These are phyloP conservation scores for Kwoniella mangroviensis DNA, from an alignment of 768 basidiomycete genomes.

Conservation along the genomic window DNA sequence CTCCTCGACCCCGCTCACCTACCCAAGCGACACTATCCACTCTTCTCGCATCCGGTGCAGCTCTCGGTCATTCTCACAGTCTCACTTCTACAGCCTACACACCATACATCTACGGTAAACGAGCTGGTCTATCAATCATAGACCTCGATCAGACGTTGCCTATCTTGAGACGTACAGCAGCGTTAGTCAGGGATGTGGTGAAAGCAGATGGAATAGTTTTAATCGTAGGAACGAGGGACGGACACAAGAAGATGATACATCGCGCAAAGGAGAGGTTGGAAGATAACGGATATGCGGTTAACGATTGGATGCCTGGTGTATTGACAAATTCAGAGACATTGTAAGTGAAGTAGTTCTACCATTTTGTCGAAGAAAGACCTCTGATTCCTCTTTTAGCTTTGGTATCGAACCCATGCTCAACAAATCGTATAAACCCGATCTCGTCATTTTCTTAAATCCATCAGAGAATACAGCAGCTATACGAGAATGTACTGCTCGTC, in stretches of 20 bases:
- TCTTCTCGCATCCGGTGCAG: constrained; percentile 88
- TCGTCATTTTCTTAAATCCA: constrained; percentile 90
- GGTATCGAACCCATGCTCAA: constrained; percentile 51
- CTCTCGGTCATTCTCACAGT: constrained; percentile 80
- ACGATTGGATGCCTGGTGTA: constrained; percentile 91
- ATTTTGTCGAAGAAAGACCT: too few relatives aligned
- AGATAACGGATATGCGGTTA: constrained; percentile 78
- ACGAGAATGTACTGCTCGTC: constrained; percentile 83
- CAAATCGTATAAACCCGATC: constrained; percentile 68
- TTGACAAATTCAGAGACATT: constrained; percentile 71
- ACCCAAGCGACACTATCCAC: constrained; percentile 79
- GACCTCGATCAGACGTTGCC: constrained; percentile 93
- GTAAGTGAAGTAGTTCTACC: constrained; percentile 42
- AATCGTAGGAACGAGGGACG: constrained; percentile 75
- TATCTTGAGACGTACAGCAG: constrained; percentile 85
- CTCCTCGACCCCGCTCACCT: constrained; percentile 52
- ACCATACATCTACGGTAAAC: constrained; percentile 89
- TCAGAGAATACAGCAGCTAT: constrained; percentile 77
- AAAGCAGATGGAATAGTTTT: constrained; percentile 80
- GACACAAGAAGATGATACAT: constrained; percentile 69
- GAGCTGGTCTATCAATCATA: constrained; percentile 87
- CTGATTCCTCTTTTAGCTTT: constrained; percentile 50
- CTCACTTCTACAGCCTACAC: constrained; percentile 87
- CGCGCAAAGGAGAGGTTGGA: constrained; percentile 81
- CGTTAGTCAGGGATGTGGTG: constrained; percentile 80